A percentile compares a stretch with the other conserved stretches of the same genome.
Conservation (phyloP, 768 basidiomycete genomes). For the Tylopilus felleus region DNA sequence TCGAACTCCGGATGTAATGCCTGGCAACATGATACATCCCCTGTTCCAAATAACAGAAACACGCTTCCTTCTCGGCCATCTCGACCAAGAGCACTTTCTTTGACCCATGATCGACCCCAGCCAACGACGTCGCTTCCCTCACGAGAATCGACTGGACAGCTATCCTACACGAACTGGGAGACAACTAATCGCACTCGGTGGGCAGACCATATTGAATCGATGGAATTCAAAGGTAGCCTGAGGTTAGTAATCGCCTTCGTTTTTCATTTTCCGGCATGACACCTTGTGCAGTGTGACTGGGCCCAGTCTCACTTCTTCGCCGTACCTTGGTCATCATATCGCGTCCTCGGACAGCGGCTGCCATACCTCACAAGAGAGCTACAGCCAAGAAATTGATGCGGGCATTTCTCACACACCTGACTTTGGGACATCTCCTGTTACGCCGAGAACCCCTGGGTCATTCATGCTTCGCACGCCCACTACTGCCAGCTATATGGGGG, state of each 20-base stretch:
- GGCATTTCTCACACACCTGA: conserved; percentile 42
- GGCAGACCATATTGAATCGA: conserved; percentile 12
- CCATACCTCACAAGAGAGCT: conserved; percentile 16
- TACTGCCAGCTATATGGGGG: conserved; percentile 34
- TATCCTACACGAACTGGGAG: conserved; percentile 29
- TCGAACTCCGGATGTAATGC: background rate
- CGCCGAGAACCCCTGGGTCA: conserved; percentile 48
- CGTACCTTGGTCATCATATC: conserved; percentile 10
- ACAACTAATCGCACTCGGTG: conserved; percentile 21
- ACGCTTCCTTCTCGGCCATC: conserved; percentile 7
- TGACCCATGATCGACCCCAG: conserved; percentile 27
- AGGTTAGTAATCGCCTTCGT: conserved; percentile 13
- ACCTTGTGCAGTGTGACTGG: conserved; percentile 10
- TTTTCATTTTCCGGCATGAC: background rate
- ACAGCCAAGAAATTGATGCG: conserved; percentile 36
- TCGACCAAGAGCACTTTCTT: conserved; percentile 30
- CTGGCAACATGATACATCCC: conserved; percentile 14
- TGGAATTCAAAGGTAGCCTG: conserved; percentile 8
- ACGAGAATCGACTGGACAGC: conserved; percentile 27
- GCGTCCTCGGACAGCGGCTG: conserved; percentile 19
- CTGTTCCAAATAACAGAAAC: conserved; percentile 1
- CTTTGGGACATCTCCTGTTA: conserved; percentile 47
- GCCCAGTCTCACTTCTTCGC: conserved; percentile 10
- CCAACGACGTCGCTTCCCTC: conserved; percentile 17
- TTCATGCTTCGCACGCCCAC: conserved; percentile 50